Evolutionary conservation across 2,329 filamentous ascomycete genomes (phyloP), one percentile per base, ranked within the genome.

Genomic region (Fusarium continuum): DNA sequence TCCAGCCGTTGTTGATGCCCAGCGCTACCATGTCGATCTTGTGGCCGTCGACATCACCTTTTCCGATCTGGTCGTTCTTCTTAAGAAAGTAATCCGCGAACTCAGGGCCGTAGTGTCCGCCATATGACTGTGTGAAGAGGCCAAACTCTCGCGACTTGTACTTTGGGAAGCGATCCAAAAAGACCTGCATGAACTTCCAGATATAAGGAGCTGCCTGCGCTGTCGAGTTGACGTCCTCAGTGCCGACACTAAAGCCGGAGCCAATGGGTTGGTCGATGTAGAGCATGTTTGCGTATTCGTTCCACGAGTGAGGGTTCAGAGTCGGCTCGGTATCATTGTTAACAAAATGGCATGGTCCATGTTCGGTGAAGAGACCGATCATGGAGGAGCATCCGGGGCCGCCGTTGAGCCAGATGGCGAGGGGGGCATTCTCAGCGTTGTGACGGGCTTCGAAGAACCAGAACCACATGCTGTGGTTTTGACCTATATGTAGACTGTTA

Each of bases 291-390:
- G 82, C 83, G 20, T 84, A 80, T 64, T 85, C 84, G 58, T 85
- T 87, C 84, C 86, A 89, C 1, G 85, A 85, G 75, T 83, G 86
- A 0, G 85, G 83, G 64, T 89, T 89, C 6, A 78, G 62, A 14
- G 73, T 73, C 0, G 81, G 71, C 29, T 71, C 65, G 3, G 70
- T 64, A n/a, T 70, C 61, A 11, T 58, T 53, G 14, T 67, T 50
- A 45, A 69, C 70, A 73, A 97, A 87, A 64, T 88, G 91, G 25
- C 91, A 89, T 6, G 94, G 93, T 40, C 94, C 94, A 61, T 97
- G 89, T 70, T 88, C 87, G 20, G 79, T 77, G 67, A 90, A 88
- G 49, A 91, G 70, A 9, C 73, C 73, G 49, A 72, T 35, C 64
- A 75, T 72, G 7, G 73, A 75, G 6, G 73, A 75, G 51, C 73